phyloP scores from a whole-genome alignment of 1,284 basidiomycete species.

The Pterulicium gracile region DNA sequence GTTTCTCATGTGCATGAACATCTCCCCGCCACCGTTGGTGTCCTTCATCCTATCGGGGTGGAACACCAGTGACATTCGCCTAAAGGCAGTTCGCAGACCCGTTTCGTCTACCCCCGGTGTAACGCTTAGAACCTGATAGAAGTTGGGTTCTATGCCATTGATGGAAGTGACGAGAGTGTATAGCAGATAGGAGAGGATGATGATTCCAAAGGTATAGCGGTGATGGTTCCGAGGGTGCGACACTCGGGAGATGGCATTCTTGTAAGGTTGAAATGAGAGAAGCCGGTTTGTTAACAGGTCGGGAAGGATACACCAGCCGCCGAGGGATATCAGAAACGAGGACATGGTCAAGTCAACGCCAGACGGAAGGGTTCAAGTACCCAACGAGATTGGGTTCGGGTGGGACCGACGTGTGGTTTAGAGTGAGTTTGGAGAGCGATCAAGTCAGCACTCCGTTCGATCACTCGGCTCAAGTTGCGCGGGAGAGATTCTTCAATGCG shows the following conservation, averaged over 20 bases:
- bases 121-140: slow-evolving; percentile 68
- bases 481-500: too few relatives aligned
- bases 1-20: slow-evolving; percentile 67
- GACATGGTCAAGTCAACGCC: too few relatives aligned
- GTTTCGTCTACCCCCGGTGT: slow-evolving; percentile 49
- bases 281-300: slow-evolving; percentile 29
- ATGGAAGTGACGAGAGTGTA: slow-evolving; percentile 53
- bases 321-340: slow-evolving; percentile 20
- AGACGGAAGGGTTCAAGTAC: too few relatives aligned
- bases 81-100: slow-evolving; percentile 61
- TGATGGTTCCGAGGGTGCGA: slow-evolving; percentile 41
- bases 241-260: slow-evolving; percentile 23
- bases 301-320: slow-evolving; percentile 34
- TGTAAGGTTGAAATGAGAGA: slow-evolving; percentile 27
- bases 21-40: slow-evolving; percentile 42
- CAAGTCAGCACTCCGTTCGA: too few relatives aligned
- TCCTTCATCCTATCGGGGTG: slow-evolving; percentile 64
- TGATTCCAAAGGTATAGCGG: slow-evolving; percentile 50
- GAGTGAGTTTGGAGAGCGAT: too few relatives aligned
- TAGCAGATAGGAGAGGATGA: slow-evolving; percentile 59
- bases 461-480: too few relatives aligned
- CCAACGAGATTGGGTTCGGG: too few relatives aligned
- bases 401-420: too few relatives aligned
- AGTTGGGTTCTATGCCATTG: slow-evolving; percentile 50
- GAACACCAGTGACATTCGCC: slow-evolving; percentile 59